Evolutionary conservation across 1,284 basidiomycete genomes (phyloP).

Genomic region (Melampsora larici-populina): DNA sequence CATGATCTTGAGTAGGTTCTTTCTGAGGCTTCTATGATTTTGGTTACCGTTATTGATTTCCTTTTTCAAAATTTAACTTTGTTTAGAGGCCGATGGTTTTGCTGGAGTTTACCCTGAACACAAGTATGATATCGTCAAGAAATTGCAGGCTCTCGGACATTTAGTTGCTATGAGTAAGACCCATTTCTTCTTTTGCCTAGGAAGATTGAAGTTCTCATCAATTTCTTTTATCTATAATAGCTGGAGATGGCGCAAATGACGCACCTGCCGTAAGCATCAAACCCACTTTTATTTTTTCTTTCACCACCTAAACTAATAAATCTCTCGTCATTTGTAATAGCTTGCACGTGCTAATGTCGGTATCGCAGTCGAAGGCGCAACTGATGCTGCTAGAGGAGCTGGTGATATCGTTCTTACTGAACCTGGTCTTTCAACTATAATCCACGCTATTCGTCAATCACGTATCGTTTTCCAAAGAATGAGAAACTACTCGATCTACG

Average conservation of each 20-base stretch:
- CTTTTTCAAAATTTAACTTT: background rate
- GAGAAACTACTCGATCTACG: conserved; percentile 83
- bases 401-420: conserved; percentile 92
- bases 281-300: background rate
- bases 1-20: conserved; percentile 61
- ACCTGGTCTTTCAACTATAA: conserved; percentile 91
- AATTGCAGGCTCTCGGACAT: conserved; percentile 72
- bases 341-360: conserved; percentile 62
- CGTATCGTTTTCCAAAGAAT: conserved; percentile 97
- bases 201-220: background rate
- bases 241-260: conserved; percentile 94
- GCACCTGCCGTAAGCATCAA: conserved; percentile 66
- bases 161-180: conserved; percentile 29
- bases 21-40: no score
- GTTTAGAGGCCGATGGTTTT: conserved; percentile 78
- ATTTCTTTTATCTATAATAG: background rate
- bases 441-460: conserved; percentile 90
- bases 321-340: conserved; percentile 76
- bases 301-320: no score
- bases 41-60: conserved; percentile 10
- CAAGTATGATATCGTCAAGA: conserved; percentile 67
- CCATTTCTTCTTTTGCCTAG: background rate
- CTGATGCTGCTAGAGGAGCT: conserved; percentile 88
- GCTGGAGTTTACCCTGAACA: conserved; percentile 80
- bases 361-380: conserved; percentile 84